Evolutionary conservation across 805 yeast genomes (phyloP), one percentile per base, ranked within the genome.

Genomic region (Ogataea polymorpha): DNA sequence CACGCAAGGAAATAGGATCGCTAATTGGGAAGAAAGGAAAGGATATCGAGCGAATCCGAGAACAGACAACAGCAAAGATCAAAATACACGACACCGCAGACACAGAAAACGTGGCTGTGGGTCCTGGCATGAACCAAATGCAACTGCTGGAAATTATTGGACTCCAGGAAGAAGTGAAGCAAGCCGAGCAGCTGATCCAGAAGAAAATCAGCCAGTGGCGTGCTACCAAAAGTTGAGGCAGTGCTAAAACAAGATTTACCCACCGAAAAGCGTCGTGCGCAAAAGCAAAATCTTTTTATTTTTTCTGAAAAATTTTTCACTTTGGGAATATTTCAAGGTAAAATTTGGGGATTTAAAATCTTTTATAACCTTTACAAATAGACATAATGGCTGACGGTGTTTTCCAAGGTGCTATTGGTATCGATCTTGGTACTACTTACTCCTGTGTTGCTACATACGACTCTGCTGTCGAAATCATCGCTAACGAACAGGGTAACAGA

Each of bases 321-420:
- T 37, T 34, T 27, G 32, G 39, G 31, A 18, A 37, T 38, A 32
- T 12, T 29, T 35, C 26, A 29, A 40, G 34, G 38, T 28, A 34
- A 40, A 40, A 12, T 40, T 40, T 40, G 23, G 30, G 43, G 39
- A 31, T 20, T 23, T 17, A 26, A 32, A 36, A 28, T 33, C 37
- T 16, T 35, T 39, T 21, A 40, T 41, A 40, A 37, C 35, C 41
- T 38, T 17, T 37, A 41, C 44, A 40, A 36, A 32, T 40, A 44
- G 41, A 43, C 56, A 74, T 72, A 72, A 83, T 83, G 90, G 86
- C 90, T 83, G 96, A 89, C 80, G 96, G 96, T 84, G 93, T 89
- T 77, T 89, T 86, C 84, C 93, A 90, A 82, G 97, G 97, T 85
- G 93, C 93, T 74, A 86, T 88, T 70, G 99, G 99, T 84, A 91